Conservation (phyloP, 805 yeast species). For the Candida pini region DNA sequence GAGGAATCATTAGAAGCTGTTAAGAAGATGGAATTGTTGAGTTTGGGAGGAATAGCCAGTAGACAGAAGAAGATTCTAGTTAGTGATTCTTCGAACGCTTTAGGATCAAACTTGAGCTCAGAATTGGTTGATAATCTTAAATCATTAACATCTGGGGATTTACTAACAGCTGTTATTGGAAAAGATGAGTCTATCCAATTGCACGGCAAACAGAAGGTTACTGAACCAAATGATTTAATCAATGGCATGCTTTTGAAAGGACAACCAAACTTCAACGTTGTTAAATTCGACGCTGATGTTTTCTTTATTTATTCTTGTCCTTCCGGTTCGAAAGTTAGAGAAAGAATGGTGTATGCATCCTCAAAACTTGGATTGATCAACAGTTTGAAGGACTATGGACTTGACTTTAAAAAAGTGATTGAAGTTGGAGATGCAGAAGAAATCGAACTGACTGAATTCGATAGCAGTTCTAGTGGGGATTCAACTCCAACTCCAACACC, state of each 20-base stretch:
- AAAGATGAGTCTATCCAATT: conserved; percentile 7
- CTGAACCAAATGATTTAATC: conserved; percentile 32
- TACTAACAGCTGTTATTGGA: conserved; percentile 10
- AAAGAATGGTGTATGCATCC: conserved; percentile 89
- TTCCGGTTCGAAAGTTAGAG: conserved; percentile 80
- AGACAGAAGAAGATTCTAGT: conserved; percentile 19
- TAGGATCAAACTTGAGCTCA: conserved; percentile 8
- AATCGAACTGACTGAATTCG: conserved; percentile 49
- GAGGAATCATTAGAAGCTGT: conserved; percentile 49
- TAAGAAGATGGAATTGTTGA: conserved; percentile 35
- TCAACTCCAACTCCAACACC: conserved; percentile 2
- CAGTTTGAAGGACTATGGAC: conserved; percentile 36
- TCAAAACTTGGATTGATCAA: conserved; percentile 58
- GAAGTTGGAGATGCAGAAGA: conserved; percentile 76
- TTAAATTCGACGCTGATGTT: conserved; percentile 33
- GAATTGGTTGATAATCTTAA: conserved; percentile 5
- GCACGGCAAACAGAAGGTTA: background rate
- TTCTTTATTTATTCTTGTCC: conserved; percentile 86
- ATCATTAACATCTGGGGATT: conserved; percentile 1
- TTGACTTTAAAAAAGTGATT: conserved; percentile 40
- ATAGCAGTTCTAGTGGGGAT: conserved; percentile 11
- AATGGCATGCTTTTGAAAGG: conserved; percentile 28
- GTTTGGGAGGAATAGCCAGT: conserved; percentile 25
- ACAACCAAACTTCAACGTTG: conserved; percentile 57
- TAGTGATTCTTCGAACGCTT: conserved; percentile 11